phyloP scores from a whole-genome alignment of 2,329 filamentous ascomycete genomes.

The Boeremia lycopersici region DNA sequence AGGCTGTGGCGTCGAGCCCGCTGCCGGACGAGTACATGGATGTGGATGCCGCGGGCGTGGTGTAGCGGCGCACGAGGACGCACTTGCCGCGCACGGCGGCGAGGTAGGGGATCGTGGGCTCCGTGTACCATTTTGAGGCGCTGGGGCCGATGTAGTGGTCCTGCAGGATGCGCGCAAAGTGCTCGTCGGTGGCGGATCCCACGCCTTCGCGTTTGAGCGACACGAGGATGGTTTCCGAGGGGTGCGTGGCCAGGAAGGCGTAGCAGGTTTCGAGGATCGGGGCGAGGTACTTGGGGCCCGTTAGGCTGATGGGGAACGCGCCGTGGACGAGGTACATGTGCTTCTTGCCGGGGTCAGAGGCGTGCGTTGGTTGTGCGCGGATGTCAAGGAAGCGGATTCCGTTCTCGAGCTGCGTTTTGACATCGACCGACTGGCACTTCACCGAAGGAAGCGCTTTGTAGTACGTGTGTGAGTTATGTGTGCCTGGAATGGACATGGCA shows the following conservation, averaged over 20 bases:
- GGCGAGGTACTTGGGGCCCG: constrained; percentile 78
- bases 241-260: constrained; percentile 76
- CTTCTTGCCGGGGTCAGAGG: constrained; percentile 64
- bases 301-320: constrained; percentile 85
- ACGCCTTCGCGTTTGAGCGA: constrained; percentile 91
- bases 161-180: constrained; percentile 75
- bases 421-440: constrained; percentile 83
- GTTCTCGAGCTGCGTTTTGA: constrained; percentile 80
- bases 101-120: constrained; percentile 73
- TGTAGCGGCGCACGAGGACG: constrained; percentile 82
- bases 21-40: constrained; percentile 42
- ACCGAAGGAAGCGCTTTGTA: constrained; percentile 88
- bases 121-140: constrained; percentile 75
- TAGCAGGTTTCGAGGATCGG: constrained; percentile 74
- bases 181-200: constrained; percentile 77
- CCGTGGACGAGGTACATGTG: constrained; percentile 84
- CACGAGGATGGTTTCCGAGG: constrained; percentile 82
- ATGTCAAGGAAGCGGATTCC: constrained; percentile 96
- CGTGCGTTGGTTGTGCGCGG: constrained; percentile 71
- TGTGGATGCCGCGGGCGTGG: constrained; percentile 46
- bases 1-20: constrained; percentile 66
- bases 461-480: constrained; percentile 90
- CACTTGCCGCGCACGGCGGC: constrained; percentile 82
- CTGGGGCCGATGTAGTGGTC: constrained; percentile 69
- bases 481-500: constrained; percentile 87